Conservation (phyloP, 2,329 filamentous ascomycete genomes). For the Phaeosphaeria sp. region DNA sequence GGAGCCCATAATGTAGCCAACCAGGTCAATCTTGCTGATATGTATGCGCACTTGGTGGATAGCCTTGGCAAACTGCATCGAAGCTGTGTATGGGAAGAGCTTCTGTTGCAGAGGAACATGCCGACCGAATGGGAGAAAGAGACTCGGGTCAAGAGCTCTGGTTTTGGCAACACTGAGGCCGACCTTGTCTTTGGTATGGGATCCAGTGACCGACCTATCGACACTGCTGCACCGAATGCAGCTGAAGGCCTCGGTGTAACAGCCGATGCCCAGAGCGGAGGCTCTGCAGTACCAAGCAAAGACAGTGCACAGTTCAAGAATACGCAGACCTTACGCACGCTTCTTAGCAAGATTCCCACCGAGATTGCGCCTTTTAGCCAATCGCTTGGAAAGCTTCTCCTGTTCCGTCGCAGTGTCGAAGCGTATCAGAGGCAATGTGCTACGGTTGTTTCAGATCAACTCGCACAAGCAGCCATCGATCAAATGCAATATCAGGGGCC, state of each 20-base stretch:
- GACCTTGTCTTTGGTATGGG: slow-evolving; percentile 48
- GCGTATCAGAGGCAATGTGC: slow-evolving; percentile 66
- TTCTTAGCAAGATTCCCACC: slow-evolving; percentile 79
- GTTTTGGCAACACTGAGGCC: slow-evolving; percentile 48
- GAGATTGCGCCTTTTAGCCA: slow-evolving; percentile 87
- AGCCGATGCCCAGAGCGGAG: no score
- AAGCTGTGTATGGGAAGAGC: slow-evolving; percentile 84
- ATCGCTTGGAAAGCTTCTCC: slow-evolving; percentile 79
- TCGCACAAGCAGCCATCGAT: slow-evolving; percentile 73
- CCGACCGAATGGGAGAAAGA: slow-evolving; percentile 69
- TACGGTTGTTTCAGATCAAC: slow-evolving; percentile 66
- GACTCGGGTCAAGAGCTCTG: slow-evolving; percentile 51
- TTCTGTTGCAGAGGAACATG: slow-evolving; percentile 74
- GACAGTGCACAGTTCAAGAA: slow-evolving; percentile 68
- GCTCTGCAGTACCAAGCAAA: no score
- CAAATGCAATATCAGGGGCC: slow-evolving; percentile 65
- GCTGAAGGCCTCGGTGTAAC: slow-evolving; percentile 18
- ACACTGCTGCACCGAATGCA: slow-evolving; percentile 10
- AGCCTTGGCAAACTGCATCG: slow-evolving; percentile 79
- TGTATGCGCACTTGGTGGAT: slow-evolving; percentile 76
- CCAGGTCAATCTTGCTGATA: slow-evolving; percentile 82
- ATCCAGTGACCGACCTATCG: slow-evolving; percentile 25
- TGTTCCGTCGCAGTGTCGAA: slow-evolving; percentile 77
- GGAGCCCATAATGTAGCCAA: slow-evolving; percentile 70
- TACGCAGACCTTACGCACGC: slow-evolving; percentile 74